Evolutionary conservation across 108 stramenopile genomes (phyloP), one percentile per base, ranked within the genome.

Genomic region (Hondaea fermentalgiana): DNA sequence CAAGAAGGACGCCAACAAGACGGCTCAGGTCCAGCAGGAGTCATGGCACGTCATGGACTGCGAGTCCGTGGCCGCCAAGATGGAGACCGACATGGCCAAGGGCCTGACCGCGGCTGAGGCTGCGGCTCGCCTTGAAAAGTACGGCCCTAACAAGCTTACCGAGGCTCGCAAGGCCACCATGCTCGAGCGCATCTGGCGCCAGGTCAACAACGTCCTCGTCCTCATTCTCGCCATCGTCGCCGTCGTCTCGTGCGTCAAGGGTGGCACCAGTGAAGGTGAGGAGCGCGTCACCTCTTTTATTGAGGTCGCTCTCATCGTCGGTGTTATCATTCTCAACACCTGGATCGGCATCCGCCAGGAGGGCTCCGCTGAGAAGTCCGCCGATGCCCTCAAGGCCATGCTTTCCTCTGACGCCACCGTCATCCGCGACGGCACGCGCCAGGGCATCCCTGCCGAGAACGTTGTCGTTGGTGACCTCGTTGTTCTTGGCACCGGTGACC

Each of bases 401-500:
- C 96, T 97, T 29, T 96, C 98, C 5, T 97, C 95, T 17, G 94
- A 91, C 0, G 96, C 96, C 87, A 95, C 95, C 4, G 97, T 96
- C 5, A 72, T 97, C 6, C 93, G 97, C 10, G 96, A 95, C 91
- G 96, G 97, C 21, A 90, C 89, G 64, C 95, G 95, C 0, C 44
- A 90, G 71, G 95, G 91, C 21, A 93, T 97, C 72, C 95, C 93
- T 29, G 98, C 98, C 5, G 87, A 90, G 43, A 95, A 97, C 49
- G 89, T 98, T 29, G 98, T 99, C 12, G 94, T 98, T 19, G 99
- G 99, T 1, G 99, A 99, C 93, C 87, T 98, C 44, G 94, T 99
- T 5, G 71, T 97, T 58, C 92, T 99, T 90, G 87, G 91, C 25
- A 93, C 95, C 29, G 98, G 98, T 44, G 97, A 98, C 89, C 93